Base-by-base conservation (phyloP, 2,329 filamentous ascomycete species). In the Purpureocillium takamizusanense region DNA sequence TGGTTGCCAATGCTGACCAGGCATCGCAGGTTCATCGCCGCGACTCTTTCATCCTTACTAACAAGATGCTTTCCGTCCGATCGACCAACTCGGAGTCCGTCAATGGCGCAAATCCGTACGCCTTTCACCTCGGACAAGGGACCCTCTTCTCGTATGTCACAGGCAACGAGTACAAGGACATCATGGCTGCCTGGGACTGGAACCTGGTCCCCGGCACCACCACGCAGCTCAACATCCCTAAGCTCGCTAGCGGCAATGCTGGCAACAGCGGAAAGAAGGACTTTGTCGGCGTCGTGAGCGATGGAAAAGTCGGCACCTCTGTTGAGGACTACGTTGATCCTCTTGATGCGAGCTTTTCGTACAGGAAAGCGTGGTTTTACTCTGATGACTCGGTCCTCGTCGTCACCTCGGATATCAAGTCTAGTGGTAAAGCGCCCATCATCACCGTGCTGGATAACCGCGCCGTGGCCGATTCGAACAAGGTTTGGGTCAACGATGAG, bases 141-240 rank as follows among this genome's bases (percentile, higher is more conserved):
- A 51, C 46, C 2, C 33, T 51, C 2, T 51, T 48, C 38, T 42
- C 42, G 2, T 47, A 49, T 16, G 48, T 51, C n/a, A 37, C 40
- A n/a, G 49, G 49, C 17, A 44, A 42, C 37, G 48, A 51, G 39
- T 51, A 51, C 44, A 45, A 43, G 25, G 49, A 51, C 39, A 48
- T 51, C 7, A 43, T 46, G 45, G 46, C 33, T 13, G 42, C 46
- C 3, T 49, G 48, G 48, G 48, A 51, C 43, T 51, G 49, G 49
- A 47, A 48, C 30, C 45, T 51, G 6, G 33, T 51, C 7, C 49
- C 49, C 2, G 49, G 49, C 18, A 49, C 46, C 9, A 51, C 49
- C 7, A 38, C 43, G 2, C 36, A 48, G 6, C 46, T 43, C 15
- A 42, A 47, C n/a, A 35, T 35, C n/a, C 46, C 48, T 2, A 35